Conservation (phyloP, 169 alveolate species). For the Cryptosporidium canis region DNA sequence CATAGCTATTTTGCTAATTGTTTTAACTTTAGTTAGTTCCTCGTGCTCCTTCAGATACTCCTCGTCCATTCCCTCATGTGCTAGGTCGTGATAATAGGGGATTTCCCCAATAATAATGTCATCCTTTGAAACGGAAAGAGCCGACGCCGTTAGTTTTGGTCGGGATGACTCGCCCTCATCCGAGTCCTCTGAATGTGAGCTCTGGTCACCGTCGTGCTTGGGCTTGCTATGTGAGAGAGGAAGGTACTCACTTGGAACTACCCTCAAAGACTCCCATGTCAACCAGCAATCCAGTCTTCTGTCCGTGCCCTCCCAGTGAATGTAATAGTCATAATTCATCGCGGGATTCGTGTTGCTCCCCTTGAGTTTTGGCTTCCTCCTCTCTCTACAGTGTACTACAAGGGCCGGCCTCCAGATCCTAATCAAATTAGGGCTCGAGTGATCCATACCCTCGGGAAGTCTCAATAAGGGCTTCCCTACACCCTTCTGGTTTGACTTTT, state of each 20-base stretch:
- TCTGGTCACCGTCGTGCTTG: constrained; percentile 13
- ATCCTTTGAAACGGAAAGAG: constrained; percentile 36
- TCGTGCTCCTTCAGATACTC: constrained; percentile 92
- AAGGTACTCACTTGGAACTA: constrained; percentile 61
- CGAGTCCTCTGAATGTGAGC: neutral
- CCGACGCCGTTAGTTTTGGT: constrained; percentile 24
- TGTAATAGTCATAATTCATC: constrained; percentile 85
- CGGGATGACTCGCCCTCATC: neutral
- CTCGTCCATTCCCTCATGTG: constrained; percentile 91
- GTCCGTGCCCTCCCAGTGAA: constrained; percentile 88
- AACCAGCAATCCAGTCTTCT: constrained; percentile 89
- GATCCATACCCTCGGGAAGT: constrained; percentile 54
- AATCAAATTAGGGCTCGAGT: neutral
- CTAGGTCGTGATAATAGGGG: constrained; percentile 69
- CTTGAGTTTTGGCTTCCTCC: constrained; percentile 15
- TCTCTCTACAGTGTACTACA: constrained; percentile 56
- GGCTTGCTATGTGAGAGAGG: constrained; percentile 51
- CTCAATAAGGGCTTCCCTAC: constrained; percentile 16
- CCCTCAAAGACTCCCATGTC: constrained; percentile 82
- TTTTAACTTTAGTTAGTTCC: constrained; percentile 92
- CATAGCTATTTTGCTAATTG: constrained; percentile 91
- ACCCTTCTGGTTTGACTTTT: constrained; percentile 2
- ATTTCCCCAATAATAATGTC: constrained; percentile 52
- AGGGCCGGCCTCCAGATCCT: constrained; percentile 66
- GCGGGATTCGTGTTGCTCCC: constrained; percentile 32